Evolutionary conservation across 176 grass and related monocot species (phyloP), one percentile per base, ranked within the genome.

Genomic region (Avena eriantha): DNA sequence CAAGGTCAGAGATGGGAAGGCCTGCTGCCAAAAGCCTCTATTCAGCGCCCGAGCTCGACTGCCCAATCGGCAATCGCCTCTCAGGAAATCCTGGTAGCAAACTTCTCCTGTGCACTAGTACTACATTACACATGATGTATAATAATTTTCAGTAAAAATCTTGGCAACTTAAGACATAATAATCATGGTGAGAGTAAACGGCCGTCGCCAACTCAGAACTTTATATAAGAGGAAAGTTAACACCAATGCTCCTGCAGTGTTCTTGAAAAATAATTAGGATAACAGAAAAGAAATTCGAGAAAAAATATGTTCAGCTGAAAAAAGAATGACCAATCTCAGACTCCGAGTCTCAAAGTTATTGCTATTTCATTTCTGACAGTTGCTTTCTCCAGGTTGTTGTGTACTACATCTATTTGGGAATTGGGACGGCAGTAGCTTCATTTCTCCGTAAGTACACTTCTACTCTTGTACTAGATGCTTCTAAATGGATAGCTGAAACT

Each of bases 381-480:
- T 70, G 3, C 49, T 76, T 82, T 87, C 54, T 80, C 53, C 86
- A 95, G 91, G 76, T 86, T 75, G 54, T 89, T 69, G 18, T 93
- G 36, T 87, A 95, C 29, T 95, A 93, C 78, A 76, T 95, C 80
- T 95, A 95, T 76, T 64, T 95, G 82, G 93, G 69, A 77, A 86
- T 91, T 31, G 89, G 81, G 85, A 85, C 89, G 12, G 58, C 88
- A 33, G 29, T 87, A 21, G 89, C 91, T 71, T 88, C 91, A 14
- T 91, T 89, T 29, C 89, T 95, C 22, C 93, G 89, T 95, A 89
- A 91, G 93, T 77, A 41, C 13, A 31, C 26, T 66, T 50, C 13
- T 35, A 50, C 31, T 66, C 13, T 26, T 64, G 18, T 8, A 71
- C 43, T 70, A 8, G 8, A 68, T 34, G 29, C 34, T 33, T 68